Evolutionary conservation across 441 rosid genomes (phyloP), one percentile per base, ranked within the genome.

Genomic region (Iberis amara): DNA sequence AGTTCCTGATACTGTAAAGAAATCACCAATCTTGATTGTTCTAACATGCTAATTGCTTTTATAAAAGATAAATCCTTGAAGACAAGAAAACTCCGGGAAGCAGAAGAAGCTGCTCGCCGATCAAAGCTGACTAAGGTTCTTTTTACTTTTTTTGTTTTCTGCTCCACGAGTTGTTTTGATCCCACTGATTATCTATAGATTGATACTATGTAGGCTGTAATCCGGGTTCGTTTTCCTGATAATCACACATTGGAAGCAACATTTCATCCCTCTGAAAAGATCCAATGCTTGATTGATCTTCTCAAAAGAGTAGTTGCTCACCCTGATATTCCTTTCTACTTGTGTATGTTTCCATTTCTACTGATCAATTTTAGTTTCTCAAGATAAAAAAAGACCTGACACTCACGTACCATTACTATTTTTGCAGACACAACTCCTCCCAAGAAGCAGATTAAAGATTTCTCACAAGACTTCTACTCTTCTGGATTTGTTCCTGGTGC

Each of bases 401-500:
- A 11, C n/a, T n/a, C n/a, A 14, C 8, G 39, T 39, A 0, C 4
- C 11, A 18, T 32, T 12, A 61, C 33, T 5, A 10, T 36, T 69
- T 43, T 74, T 76, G 65, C 81, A 81, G 94, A 74, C 61, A 82
- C 92, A 3, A 78, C 96, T 61, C 95, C 98, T 45, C 98, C 98
- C 2, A 92, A 88, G 77, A 82, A 78, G 74, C 72, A 74, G 67
- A 65, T 92, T 36, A 81, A 81, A 60, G 92, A 92, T 66, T 64
- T 76, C 60, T 78, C 85, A 12, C 78, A 65, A 65, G 98, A 88
- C 71, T 82, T 86, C 45, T 84, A 69, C 78, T 59, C 94, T 2
- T 81, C 94, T 53, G 88, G 96, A 26, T 86, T 92, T 56, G 27
- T 92, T 74, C 98, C 96, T 41, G 95, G 98, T 42, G 96, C 96